Percentiles rank a stretch among this genome's conserved stretches.
These are phyloP conservation scores for Lithocarpus polystachyus DNA, from an alignment of 306 rosid genomes.

Conservation along the genomic window DNA sequence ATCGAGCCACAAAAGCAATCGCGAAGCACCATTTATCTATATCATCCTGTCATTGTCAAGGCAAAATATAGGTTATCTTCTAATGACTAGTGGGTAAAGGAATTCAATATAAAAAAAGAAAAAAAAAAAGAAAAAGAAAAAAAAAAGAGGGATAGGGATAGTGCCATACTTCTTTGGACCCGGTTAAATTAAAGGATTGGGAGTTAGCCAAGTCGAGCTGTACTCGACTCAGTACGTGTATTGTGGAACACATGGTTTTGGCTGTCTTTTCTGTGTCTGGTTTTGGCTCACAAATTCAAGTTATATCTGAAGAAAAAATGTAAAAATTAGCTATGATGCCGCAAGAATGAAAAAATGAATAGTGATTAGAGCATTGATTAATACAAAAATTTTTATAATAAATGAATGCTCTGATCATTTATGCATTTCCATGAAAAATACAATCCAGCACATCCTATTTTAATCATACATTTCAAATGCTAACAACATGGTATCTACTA, in stretches of 20 bases:
- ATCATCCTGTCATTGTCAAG: slow-evolving; percentile 13
- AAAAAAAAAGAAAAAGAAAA: too few relatives aligned
- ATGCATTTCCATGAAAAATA: too few relatives aligned
- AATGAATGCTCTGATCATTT: too few relatives aligned
- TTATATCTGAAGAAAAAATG: neutral
- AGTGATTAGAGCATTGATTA: too few relatives aligned
- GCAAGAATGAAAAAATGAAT: too few relatives aligned
- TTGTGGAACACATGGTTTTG: slow-evolving; percentile 2
- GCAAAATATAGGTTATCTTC: neutral
- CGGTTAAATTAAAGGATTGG: slow-evolving; percentile 9
- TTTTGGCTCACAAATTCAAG: neutral
- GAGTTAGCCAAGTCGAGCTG: slow-evolving; percentile 2
- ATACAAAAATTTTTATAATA: too few relatives aligned
- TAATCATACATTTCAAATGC: too few relatives aligned
- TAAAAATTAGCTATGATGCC: neutral
- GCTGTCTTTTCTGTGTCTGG: neutral
- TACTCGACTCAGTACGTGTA: neutral
- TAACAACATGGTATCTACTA: too few relatives aligned
- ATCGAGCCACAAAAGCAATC: slow-evolving; percentile 10
- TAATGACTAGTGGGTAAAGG: neutral
- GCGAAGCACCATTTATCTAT: slow-evolving; percentile 9
- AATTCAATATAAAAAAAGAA: neutral
- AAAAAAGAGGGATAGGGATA: neutral
- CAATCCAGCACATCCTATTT: too few relatives aligned
- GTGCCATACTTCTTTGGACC: neutral